These are phyloP conservation scores for Peltaster fructicola DNA, from an alignment of 2,329 filamentous ascomycete genomes.

Conservation along the genomic window DNA sequence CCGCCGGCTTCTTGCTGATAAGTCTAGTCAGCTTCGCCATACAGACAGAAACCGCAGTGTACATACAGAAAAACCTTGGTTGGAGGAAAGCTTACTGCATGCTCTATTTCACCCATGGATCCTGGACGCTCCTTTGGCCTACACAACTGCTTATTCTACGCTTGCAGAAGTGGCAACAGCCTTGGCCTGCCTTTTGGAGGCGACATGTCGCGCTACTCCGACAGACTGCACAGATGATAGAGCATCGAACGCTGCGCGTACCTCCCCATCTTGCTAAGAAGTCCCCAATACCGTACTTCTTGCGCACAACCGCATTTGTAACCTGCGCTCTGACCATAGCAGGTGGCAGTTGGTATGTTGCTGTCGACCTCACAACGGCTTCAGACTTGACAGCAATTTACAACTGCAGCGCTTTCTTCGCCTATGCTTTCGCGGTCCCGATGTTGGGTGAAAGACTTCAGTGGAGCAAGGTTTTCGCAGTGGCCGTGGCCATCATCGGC, in stretches of 20 bases:
- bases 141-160: constrained; percentile 64
- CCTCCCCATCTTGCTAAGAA: constrained; percentile 27
- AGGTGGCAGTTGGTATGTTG: constrained; percentile 87
- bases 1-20: constrained; percentile 63
- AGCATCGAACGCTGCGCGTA: constrained; percentile 56
- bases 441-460: constrained; percentile 71
- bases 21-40: constrained; percentile 78
- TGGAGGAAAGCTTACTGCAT: constrained; percentile 99
- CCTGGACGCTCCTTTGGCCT: constrained; percentile 82
- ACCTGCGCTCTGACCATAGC: constrained; percentile 78
- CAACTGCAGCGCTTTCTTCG: constrained; percentile 98
- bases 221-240: constrained; percentile 67
- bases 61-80: constrained; percentile 78
- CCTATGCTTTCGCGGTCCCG: constrained; percentile 89
- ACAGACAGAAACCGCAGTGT: constrained; percentile 88
- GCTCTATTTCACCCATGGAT: constrained; percentile 90
- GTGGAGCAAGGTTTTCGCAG: constrained; percentile 69
- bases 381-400: constrained; percentile 95
- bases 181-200: constrained; percentile 77
- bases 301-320: constrained; percentile 62
- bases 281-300: constrained; percentile 53
- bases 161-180: constrained; percentile 56
- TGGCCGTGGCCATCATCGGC: constrained; percentile 70
- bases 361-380: constrained; percentile 81
- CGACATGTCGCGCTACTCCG: constrained; percentile 45